These are phyloP conservation scores for Corallochytrium limacisporum DNA, from an alignment of 78 protist species.

Conservation along the genomic window DNA sequence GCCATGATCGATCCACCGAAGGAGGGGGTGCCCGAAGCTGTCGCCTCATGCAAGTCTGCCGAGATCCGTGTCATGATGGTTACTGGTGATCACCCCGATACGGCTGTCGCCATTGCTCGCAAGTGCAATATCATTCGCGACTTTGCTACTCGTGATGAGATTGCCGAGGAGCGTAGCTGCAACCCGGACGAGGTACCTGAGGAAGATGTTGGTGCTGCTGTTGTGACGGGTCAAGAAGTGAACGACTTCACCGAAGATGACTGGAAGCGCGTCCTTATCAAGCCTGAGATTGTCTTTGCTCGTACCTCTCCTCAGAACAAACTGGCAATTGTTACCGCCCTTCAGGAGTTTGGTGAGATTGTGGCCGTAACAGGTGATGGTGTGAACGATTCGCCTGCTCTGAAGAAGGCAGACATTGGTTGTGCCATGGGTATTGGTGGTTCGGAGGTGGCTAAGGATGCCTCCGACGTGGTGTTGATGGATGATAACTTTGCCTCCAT, in stretches of 20 bases:
- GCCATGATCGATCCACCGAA: slow-evolving; percentile 94
- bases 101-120: slow-evolving; percentile 89
- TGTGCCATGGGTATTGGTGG: slow-evolving; percentile 88
- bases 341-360: slow-evolving; percentile 56
- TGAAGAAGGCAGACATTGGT: slow-evolving; percentile 85
- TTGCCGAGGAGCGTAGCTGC: no score
- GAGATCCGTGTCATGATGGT: slow-evolving; percentile 86
- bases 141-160: no score
- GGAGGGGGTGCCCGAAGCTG: slow-evolving; percentile 48
- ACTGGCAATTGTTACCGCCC: slow-evolving; percentile 64
- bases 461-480: slow-evolving; percentile 83
- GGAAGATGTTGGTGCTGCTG: neutral
- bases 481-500: slow-evolving; percentile 90
- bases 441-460: slow-evolving; percentile 83
- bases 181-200: slow-evolving; percentile 8
- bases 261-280: neutral
- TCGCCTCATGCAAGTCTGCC: slow-evolving; percentile 47
- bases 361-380: slow-evolving; percentile 94
- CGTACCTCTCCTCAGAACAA: slow-evolving; percentile 88
- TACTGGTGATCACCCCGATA: slow-evolving; percentile 94
- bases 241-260: slow-evolving; percentile 1
- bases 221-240: neutral
- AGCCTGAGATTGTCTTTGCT: slow-evolving; percentile 77
- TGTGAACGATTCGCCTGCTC: slow-evolving; percentile 94
- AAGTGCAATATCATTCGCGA: no score